Percentiles rank a stretch among this genome's conserved stretches.
Evolutionary conservation across 208 protist genomes (phyloP).

Genomic region (Jaenimonas drosophilae): DNA sequence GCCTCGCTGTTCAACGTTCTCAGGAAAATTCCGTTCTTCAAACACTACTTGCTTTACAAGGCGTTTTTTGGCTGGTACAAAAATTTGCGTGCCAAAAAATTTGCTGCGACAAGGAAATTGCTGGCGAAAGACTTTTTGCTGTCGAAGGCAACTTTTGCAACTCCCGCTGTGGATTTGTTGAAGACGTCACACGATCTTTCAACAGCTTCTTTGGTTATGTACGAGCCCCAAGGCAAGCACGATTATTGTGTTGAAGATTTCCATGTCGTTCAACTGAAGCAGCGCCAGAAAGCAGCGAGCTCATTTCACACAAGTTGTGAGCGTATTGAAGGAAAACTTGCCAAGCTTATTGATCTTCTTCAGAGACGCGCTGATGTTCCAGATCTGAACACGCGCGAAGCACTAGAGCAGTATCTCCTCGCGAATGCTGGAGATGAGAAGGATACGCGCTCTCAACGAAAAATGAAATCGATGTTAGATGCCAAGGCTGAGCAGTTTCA

Average conservation of each 20-base stretch:
- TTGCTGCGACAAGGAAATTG: slow-evolving; percentile 41
- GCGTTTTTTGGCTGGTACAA: slow-evolving; percentile 79
- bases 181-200: slow-evolving; percentile 72
- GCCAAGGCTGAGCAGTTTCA: slow-evolving; percentile 73
- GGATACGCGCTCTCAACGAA: slow-evolving; percentile 30
- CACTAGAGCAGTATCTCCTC: slow-evolving; percentile 87
- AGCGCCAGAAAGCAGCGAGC: slow-evolving; percentile 51
- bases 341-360: slow-evolving; percentile 73
- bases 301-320: slow-evolving; percentile 56
- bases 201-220: slow-evolving; percentile 57
- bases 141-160: slow-evolving; percentile 80
- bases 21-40: slow-evolving; percentile 89
- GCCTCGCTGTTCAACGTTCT: slow-evolving; percentile 90
- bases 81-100: slow-evolving; percentile 69
- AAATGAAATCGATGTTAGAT: slow-evolving; percentile 91
- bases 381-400: slow-evolving; percentile 85
- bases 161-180: slow-evolving; percentile 65
- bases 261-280: slow-evolving; percentile 38
- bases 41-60: slow-evolving; percentile 87
- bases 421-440: slow-evolving; percentile 45
- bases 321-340: slow-evolving; percentile 72
- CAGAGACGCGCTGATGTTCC: slow-evolving; percentile 83
- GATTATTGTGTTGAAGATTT: slow-evolving; percentile 89
- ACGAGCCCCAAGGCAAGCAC: slow-evolving; percentile 80
- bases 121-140: slow-evolving; percentile 76